These are phyloP conservation scores for Penicillium dipodomyicola DNA, from an alignment of 495 filamentous ascomycete genomes.

Conservation along the genomic window DNA sequence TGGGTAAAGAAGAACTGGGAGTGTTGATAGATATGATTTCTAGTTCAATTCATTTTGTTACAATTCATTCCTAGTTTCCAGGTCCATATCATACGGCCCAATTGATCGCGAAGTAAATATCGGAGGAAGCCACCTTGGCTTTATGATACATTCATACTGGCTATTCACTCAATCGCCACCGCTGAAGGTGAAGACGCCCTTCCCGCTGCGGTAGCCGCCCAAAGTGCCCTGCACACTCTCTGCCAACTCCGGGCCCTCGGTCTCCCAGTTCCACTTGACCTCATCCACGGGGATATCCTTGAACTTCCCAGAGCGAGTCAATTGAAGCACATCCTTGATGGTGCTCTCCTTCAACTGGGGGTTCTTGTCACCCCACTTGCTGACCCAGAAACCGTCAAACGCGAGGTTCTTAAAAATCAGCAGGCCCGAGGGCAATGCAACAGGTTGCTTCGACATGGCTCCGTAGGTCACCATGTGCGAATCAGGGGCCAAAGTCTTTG, in stretches of 20 bases:
- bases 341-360: constrained; percentile 71
- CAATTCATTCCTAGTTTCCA: neutral
- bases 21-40: constrained; percentile 24
- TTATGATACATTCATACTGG: neutral
- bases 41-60: neutral
- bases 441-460: constrained; percentile 85
- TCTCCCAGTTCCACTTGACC: constrained; percentile 76
- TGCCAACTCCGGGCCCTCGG: constrained; percentile 58
- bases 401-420: constrained; percentile 87
- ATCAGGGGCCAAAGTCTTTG: constrained; percentile 60
- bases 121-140: neutral
- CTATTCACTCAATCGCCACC: constrained; percentile 35
- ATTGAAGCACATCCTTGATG: constrained; percentile 73
- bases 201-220: constrained; percentile 75
- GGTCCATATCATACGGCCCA: neutral
- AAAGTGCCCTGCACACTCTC: constrained; percentile 73
- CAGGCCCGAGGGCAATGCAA: constrained; percentile 70
- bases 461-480: constrained; percentile 90
- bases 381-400: constrained; percentile 94
- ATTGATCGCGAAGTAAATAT: neutral
- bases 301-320: constrained; percentile 73
- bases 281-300: constrained; percentile 77
- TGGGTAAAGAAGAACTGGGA: constrained; percentile 84
- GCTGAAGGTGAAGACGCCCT: constrained; percentile 84
- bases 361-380: constrained; percentile 77